Conservation (phyloP, 208 protist genomes). For the Naegleria lovaniensis region DNA sequence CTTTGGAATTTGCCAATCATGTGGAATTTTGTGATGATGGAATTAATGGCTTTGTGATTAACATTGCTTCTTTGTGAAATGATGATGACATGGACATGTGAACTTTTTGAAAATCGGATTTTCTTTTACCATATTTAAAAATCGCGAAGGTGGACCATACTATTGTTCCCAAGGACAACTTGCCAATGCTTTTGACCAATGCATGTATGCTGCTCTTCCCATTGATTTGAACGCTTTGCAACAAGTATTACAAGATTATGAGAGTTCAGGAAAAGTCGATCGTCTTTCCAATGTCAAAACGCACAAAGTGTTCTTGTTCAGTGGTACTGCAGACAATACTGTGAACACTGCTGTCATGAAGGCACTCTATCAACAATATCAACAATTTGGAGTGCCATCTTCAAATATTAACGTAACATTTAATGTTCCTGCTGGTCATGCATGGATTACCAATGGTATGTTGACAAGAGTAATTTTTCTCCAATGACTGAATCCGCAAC, state of each 20-base stretch:
- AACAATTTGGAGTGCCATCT: neutral
- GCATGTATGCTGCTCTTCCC: neutral
- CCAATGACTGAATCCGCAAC: conserved; percentile 32
- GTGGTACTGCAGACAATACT: conserved; percentile 29
- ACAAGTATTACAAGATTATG: neutral
- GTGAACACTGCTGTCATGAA: conserved; percentile 22
- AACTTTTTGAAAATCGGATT: too few species aligned
- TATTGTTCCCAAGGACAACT: neutral
- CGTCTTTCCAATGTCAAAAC: conserved; percentile 17
- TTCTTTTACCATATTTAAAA: too few species aligned
- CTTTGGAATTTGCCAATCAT: conserved; percentile 16
- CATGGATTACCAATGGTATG: conserved; percentile 31
- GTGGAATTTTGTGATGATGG: too few species aligned
- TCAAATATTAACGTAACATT: neutral
- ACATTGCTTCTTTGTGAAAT: too few species aligned
- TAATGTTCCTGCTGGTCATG: conserved; percentile 36
- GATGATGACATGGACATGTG: too few species aligned
- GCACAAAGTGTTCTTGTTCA: conserved; percentile 24
- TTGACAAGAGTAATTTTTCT: conserved; percentile 17
- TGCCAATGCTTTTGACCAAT: neutral
- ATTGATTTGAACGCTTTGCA: neutral
- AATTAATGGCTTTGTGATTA: too few species aligned
- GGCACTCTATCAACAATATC: neutral
- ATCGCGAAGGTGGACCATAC: neutral
- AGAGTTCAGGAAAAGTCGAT: neutral